Conservation (phyloP, 2,329 filamentous ascomycete species). For the Rhynchosporium secalis region DNA sequence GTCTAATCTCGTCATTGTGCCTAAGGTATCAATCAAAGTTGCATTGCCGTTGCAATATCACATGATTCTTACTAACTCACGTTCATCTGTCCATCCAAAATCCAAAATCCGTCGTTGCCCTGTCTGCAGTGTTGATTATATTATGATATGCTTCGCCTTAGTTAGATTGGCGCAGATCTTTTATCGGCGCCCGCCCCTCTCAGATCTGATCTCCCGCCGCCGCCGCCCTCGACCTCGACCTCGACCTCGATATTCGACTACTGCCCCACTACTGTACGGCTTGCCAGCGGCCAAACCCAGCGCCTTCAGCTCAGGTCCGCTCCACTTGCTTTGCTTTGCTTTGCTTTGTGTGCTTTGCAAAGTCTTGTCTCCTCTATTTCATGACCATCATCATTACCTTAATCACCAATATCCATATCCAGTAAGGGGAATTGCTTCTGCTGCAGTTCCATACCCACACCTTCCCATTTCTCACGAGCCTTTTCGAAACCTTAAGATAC, state of each 20-base stretch:
- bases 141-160: too few relatives aligned
- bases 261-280: conserved; percentile 1
- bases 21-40: too few relatives aligned
- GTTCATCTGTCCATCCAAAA: too few relatives aligned
- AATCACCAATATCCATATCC: conserved; percentile 16
- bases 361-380: conserved; percentile 23
- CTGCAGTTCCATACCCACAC: background rate
- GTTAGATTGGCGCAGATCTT: too few relatives aligned
- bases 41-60: too few relatives aligned
- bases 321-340: background rate
- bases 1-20: too few relatives aligned
- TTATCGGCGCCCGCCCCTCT: too few relatives aligned
- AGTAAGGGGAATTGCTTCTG: conserved; percentile 19
- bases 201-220: too few relatives aligned
- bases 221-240: background rate
- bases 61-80: too few relatives aligned
- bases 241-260: background rate
- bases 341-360: conserved; percentile 16
- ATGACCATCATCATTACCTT: conserved; percentile 17
- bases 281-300: conserved; percentile 17
- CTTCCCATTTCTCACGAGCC: conserved; percentile 8
- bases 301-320: conserved; percentile 15
- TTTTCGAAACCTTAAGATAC: background rate
- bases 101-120: too few relatives aligned
- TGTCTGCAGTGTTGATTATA: too few relatives aligned